Conservation (phyloP, 2,329 filamentous ascomycete species). For the Ramichloridium luteum region DNA sequence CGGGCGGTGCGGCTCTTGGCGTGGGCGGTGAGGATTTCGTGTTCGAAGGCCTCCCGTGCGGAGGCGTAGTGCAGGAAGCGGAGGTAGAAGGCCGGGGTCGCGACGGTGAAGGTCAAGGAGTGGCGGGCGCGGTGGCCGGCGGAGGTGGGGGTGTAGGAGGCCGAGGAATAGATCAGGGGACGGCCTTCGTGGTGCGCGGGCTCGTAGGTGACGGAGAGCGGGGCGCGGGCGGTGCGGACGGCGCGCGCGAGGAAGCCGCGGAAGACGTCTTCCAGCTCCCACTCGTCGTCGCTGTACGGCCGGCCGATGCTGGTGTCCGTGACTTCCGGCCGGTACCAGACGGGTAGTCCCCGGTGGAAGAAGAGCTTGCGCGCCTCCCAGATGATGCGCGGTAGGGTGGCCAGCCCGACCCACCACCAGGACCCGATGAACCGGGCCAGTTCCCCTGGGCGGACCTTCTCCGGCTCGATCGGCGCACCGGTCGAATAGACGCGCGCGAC, state of each 20-base stretch:
- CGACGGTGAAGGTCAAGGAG: slow-evolving; percentile 44
- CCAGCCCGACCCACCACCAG: slow-evolving; percentile 58
- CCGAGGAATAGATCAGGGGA: slow-evolving; percentile 22
- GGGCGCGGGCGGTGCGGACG: slow-evolving; percentile 34
- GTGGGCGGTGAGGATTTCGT: slow-evolving; percentile 40
- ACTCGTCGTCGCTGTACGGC: slow-evolving; percentile 40
- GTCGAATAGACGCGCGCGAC: slow-evolving; percentile 48
- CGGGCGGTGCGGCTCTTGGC: slow-evolving; percentile 47
- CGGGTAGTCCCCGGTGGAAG: slow-evolving; percentile 44
- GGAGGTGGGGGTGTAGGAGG: slow-evolving; percentile 8
- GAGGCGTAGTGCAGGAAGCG: slow-evolving; percentile 52
- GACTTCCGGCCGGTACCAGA: slow-evolving; percentile 56
- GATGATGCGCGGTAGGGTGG: slow-evolving; percentile 54
- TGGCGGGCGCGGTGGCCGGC: slow-evolving; percentile 10
- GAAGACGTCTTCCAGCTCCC: slow-evolving; percentile 29
- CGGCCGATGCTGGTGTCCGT: slow-evolving; percentile 44
- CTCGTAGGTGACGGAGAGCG: slow-evolving; percentile 42
- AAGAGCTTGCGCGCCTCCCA: slow-evolving; percentile 48
- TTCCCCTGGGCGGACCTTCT: slow-evolving; percentile 28
- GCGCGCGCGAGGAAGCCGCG: slow-evolving; percentile 31
- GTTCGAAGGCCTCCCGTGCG: slow-evolving; percentile 49
- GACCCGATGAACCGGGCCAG: slow-evolving; percentile 17
- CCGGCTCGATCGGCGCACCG: slow-evolving; percentile 39
- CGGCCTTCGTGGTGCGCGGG: slow-evolving; percentile 30
- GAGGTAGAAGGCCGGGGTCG: slow-evolving; percentile 56